Evolutionary conservation across 805 yeast species (phyloP).

Genomic region (Saturnispora galanensis): DNA sequence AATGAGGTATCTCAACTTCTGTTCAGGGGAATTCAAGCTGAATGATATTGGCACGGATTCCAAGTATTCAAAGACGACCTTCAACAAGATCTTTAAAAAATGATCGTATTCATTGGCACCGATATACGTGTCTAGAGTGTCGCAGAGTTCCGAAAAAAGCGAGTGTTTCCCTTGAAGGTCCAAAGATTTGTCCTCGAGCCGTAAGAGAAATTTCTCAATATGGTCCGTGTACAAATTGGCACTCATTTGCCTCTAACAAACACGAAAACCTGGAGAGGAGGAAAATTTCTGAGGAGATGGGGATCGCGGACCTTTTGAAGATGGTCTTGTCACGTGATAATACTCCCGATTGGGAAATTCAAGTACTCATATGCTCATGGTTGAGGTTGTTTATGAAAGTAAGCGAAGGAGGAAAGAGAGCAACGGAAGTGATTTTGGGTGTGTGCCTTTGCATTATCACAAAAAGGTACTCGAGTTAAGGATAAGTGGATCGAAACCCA

Average conservation of each 20-base stretch:
- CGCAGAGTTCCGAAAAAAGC: slow-evolving; percentile 72
- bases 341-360: neutral
- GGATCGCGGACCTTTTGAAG: slow-evolving; percentile 18
- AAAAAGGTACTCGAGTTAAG: too few species aligned
- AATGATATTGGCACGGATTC: slow-evolving; percentile 67
- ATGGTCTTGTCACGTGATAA: slow-evolving; percentile 21
- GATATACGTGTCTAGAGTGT: slow-evolving; percentile 74
- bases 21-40: slow-evolving; percentile 53
- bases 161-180: slow-evolving; percentile 58
- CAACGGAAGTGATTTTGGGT: too few species aligned
- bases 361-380: neutral
- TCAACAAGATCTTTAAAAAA: slow-evolving; percentile 60
- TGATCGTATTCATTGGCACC: slow-evolving; percentile 74
- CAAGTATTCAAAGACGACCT: slow-evolving; percentile 55
- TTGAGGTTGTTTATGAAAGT: too few species aligned
- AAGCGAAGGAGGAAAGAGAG: too few species aligned
- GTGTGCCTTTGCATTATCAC: too few species aligned
- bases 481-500: too few species aligned
- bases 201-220: slow-evolving; percentile 57
- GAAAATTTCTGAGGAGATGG: slow-evolving; percentile 8
- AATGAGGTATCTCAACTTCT: slow-evolving; percentile 66
- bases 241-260: slow-evolving; percentile 2
- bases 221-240: slow-evolving; percentile 36
- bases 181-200: slow-evolving; percentile 43
- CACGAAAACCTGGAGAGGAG: neutral